phyloP scores from a whole-genome alignment of 169 alveolate species.

The Plasmodium blacklocki region DNA sequence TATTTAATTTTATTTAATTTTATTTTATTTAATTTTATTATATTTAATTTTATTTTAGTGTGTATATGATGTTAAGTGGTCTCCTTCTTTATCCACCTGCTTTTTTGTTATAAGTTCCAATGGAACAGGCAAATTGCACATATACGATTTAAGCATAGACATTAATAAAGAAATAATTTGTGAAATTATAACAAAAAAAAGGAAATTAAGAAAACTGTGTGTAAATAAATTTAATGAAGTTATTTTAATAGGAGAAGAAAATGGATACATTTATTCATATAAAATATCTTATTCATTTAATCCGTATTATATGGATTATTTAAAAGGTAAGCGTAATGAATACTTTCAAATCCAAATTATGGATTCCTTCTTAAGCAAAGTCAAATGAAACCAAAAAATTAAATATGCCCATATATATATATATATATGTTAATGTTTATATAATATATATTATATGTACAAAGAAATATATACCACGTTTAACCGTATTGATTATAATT shows the following conservation, averaged over 20 bases:
- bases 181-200: constrained; percentile 45
- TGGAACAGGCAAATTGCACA: constrained; percentile 34
- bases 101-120: constrained; percentile 63
- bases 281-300: constrained; percentile 58
- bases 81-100: constrained; percentile 59
- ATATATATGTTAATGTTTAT: neutral
- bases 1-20: too few relatives aligned
- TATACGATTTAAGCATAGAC: constrained; percentile 51
- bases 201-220: constrained; percentile 38
- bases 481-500: too few relatives aligned
- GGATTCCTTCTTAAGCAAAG: constrained; percentile 65
- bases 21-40: too few relatives aligned
- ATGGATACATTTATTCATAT: constrained; percentile 43
- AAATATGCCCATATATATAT: neutral
- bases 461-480: neutral
- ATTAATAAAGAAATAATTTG: constrained; percentile 48
- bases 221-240: constrained; percentile 52
- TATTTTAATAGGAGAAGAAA: constrained; percentile 67
- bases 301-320: constrained; percentile 45
- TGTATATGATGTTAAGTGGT: constrained; percentile 62
- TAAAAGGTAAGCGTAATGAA: constrained; percentile 30
- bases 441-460: neutral
- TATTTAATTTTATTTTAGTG: constrained; percentile 8
- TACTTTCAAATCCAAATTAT: constrained; percentile 50
- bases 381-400: neutral